Evolutionary conservation across 2,329 filamentous ascomycete species (phyloP), one percentile per base, ranked within the genome.

Genomic region (Aspergillus brunneoviolaceus): DNA sequence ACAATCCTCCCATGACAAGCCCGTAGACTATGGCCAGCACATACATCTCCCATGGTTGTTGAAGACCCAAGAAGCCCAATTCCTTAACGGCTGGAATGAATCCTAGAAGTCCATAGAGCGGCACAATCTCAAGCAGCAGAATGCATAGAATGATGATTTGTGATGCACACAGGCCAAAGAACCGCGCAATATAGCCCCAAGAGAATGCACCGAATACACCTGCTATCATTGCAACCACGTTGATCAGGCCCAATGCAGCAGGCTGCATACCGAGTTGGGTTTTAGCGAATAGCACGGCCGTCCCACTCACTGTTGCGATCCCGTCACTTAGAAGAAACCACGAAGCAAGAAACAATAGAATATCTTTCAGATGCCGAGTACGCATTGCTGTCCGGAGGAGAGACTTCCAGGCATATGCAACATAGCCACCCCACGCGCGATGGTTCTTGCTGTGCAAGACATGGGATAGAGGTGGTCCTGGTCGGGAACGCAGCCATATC

Each of bases 31-130:
- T 90, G 0, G 92, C 93, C 1, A 99, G 79, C 0, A 91, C 91
- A 69, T 95, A 98, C 91, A 99, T 97, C 69, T 99, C 95, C 91
- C 92, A 96, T 3, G 91, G 89, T 72, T 95, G 88, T 75, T 96
- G 92, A n/a, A 99, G 82, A 1, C 95, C 95, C 47, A 92, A 79
- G 5, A 91, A 87, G 0, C 92, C 93, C 76, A 89, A 86, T 7
- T 82, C 79, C 67, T 87, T 84, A 51, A 99, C 84, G 6, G 91
- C 86, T 0, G 93, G 92, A 16, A 98, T 82, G 71, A 95, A 97
- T 1, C 93, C 93, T 19, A 96, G 78, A 12, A 99, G 82, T 0
- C 93, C 94, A 70, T 99, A 99, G 1, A 98, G 71, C 0, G 95
- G 95, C 54, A 99, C 96, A 31, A 96, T 77, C 75, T 97, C 93